Evolutionary conservation across 352 stramenopile species (phyloP), one percentile per base, ranked within the genome.

Genomic region (Globisporangium carolinianum): DNA sequence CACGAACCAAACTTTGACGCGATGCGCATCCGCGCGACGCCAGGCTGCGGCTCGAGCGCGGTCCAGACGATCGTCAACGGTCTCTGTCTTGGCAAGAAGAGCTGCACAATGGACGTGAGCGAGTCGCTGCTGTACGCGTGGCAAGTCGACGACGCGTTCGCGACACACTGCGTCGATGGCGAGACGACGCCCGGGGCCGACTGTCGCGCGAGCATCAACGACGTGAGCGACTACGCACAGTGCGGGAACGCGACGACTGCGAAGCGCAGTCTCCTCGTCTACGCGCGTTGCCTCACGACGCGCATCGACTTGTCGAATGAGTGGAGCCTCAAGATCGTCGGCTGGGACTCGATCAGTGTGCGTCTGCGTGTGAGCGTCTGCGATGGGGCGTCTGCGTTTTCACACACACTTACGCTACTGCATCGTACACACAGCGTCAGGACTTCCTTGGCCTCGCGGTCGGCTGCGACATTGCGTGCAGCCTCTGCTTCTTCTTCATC

Each of bases 281-380:
- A 80, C 43, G 83, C 78, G 7, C 69, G 75, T 1, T 94, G 83
- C 58, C 89, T 90, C 57, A 87, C 81, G 24, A 89, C 83, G 4
- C 75, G 76, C n/a, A 80, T 94, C 59, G 75, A 86, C 51, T 62
- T 94, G 41, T 86, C 80, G 1, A 71, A 72, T 49, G 73, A 80
- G 24, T 89, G 81, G 79, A 88, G 68, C 38, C 66, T 91, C 24
- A 81, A 84, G 57, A 87, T 90, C 53, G 79, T 91, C 52, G 83
- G 83, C 42, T 90, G 83, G 79, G 73, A 91, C 55, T 83, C 77
- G 9, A 84, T 94, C 60, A 94, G 72, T 17, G 83, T 87, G 64
- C 48, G 66, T 48, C 18, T 18, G 10, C 10, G 7, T 43, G 38
- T 43, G 4, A 6, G 41, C 14, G 41, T 45, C 41, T 45, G 41